Conservation (phyloP, 805 yeast species). For the Scheffersomyces spartinae region DNA sequence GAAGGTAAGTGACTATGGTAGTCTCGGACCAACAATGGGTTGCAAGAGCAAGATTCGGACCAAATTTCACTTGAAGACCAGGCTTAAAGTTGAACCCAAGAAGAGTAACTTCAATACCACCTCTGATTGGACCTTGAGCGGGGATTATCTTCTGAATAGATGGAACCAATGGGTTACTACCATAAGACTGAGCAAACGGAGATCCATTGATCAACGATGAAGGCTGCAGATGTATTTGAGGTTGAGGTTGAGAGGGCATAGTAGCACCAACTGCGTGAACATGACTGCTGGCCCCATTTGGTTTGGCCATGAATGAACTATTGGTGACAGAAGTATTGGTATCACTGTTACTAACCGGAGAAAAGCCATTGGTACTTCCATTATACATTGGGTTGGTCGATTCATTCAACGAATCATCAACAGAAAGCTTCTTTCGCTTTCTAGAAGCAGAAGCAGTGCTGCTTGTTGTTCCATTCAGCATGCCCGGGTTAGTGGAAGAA, state of each 20-base stretch:
- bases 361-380: slow-evolving; percentile 27
- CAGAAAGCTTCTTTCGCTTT: slow-evolving; percentile 39
- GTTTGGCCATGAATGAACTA: slow-evolving; percentile 3
- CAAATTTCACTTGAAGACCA: slow-evolving; percentile 78
- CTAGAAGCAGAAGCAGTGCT: too few species aligned
- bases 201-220: too few species aligned
- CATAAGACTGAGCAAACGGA: too few species aligned
- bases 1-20: slow-evolving; percentile 86
- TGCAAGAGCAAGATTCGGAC: slow-evolving; percentile 64
- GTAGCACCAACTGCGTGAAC: slow-evolving; percentile 2
- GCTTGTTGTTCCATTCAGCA: too few species aligned
- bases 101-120: slow-evolving; percentile 91
- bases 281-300: too few species aligned
- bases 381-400: slow-evolving; percentile 27
- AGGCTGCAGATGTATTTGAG: slow-evolving; percentile 1
- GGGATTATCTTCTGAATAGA: slow-evolving; percentile 83
- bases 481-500: too few species aligned
- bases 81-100: slow-evolving; percentile 80
- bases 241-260: slow-evolving; percentile 4
- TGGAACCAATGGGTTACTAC: slow-evolving; percentile 30
- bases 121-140: slow-evolving; percentile 88
- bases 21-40: slow-evolving; percentile 96
- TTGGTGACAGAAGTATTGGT: slow-evolving; percentile 22
- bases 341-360: slow-evolving; percentile 36
- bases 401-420: slow-evolving; percentile 30